Evolutionary conservation across 1,284 basidiomycete species (phyloP).

Genomic region (Malassezia obtusa): DNA sequence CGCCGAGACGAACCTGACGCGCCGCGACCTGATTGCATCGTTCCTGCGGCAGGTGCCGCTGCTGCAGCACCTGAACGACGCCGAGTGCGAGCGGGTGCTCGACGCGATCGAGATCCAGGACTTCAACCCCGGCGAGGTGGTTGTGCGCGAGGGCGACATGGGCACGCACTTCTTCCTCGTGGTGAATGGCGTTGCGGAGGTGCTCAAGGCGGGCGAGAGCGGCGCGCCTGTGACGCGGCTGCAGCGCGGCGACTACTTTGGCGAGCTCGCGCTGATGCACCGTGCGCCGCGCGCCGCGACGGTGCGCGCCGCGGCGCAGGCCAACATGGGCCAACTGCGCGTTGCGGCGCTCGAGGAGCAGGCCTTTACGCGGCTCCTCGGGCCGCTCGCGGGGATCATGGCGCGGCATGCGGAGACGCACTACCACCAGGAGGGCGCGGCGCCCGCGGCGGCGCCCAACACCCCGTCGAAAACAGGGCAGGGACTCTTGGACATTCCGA

Average conservation of each 20-base stretch:
- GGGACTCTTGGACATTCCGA: neutral
- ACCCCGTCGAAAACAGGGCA: neutral
- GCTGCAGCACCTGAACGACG: constrained; percentile 69
- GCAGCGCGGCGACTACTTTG: constrained; percentile 92
- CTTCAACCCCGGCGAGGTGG: constrained; percentile 71
- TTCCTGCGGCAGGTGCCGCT: constrained; percentile 87
- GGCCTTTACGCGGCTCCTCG: constrained; percentile 86
- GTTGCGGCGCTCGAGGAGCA: constrained; percentile 87
- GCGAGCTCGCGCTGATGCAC: constrained; percentile 75
- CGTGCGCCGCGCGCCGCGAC: constrained; percentile 83
- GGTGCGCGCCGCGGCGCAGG: constrained; percentile 62
- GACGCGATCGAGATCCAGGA: constrained; percentile 80
- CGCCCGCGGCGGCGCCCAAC: neutral
- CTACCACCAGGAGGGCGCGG: constrained; percentile 26
- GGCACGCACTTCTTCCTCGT: constrained; percentile 97
- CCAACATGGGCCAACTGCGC: constrained; percentile 41
- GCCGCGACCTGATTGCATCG: constrained; percentile 86
- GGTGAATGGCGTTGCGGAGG: constrained; percentile 80
- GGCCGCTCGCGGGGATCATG: constrained; percentile 78
- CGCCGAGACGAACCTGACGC: constrained; percentile 51
- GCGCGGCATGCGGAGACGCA: constrained; percentile 60
- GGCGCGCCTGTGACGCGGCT: constrained; percentile 59
- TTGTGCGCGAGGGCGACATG: constrained; percentile 83
- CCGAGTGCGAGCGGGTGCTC: constrained; percentile 89
- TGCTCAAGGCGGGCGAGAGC: constrained; percentile 58